Evolutionary conservation across 495 filamentous ascomycete genomes (phyloP).

Genomic region (Darksidea phi): DNA sequence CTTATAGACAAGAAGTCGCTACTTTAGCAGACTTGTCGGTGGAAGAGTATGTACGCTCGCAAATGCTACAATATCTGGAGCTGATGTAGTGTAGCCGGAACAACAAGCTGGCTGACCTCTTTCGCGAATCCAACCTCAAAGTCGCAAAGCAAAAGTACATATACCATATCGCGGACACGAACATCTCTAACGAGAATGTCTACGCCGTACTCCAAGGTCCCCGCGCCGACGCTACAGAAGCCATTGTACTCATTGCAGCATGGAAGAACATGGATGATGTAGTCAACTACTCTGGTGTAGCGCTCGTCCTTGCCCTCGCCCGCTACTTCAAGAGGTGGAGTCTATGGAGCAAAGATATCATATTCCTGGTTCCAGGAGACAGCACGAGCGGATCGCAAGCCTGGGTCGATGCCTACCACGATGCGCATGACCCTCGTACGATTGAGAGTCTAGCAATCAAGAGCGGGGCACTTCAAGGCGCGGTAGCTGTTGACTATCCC

Average conservation of each 20-base stretch:
- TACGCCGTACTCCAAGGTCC: constrained; percentile 96
- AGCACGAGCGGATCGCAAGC: constrained; percentile 89
- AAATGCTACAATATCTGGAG: background rate
- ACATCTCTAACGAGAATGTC: constrained; percentile 79
- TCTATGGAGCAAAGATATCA: constrained; percentile 97
- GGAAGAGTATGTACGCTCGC: constrained; percentile 32
- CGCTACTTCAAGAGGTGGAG: constrained; percentile 98
- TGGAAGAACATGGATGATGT: constrained; percentile 81
- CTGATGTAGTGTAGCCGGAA: constrained; percentile 37
- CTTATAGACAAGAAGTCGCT: constrained; percentile 79
- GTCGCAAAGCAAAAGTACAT: constrained; percentile 80
- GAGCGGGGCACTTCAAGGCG: constrained; percentile 89
- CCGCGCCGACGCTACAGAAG: constrained; percentile 95
- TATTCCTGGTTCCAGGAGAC: constrained; percentile 84
- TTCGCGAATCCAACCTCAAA: constrained; percentile 76
- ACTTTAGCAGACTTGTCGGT: constrained; percentile 29
- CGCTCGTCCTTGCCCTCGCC: constrained; percentile 78
- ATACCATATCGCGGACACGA: constrained; percentile 70
- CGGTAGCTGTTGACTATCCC: constrained; percentile 89
- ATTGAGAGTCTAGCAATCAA: constrained; percentile 84
- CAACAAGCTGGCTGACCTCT: constrained; percentile 68
- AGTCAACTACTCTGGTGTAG: constrained; percentile 81
- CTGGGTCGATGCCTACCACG: constrained; percentile 97
- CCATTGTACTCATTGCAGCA: constrained; percentile 84
- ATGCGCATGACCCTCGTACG: constrained; percentile 65